Base-by-base conservation (phyloP, 2,329 filamentous ascomycete genomes). In the Furcasterigmium sp. region DNA sequence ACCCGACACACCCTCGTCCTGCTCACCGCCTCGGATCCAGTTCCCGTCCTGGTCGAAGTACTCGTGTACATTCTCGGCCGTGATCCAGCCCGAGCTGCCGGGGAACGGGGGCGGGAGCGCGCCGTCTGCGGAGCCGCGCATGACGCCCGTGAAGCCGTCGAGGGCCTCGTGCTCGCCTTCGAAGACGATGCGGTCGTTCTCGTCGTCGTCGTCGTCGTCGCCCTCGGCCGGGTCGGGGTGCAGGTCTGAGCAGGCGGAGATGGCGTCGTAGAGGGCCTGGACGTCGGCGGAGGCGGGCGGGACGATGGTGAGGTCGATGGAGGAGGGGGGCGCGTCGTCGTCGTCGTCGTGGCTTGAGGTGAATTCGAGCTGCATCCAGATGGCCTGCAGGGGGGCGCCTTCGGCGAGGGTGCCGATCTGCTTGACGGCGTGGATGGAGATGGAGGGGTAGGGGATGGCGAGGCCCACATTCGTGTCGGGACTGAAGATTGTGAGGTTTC, bases 21-120 rank as follows among this genome's bases (percentile, higher is more conserved):
- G 64, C 3, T 58, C 66, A 7, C 48, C 55, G 26, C 46, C 57
- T 1, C 69, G 77, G 50, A 86, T 84, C 78, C 85, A 91, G 57
- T 91, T 90, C 3, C 88, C 88, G 8, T 90, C 76, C 48, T 77
- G 82, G 54, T 93, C 87, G 62, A 93, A 87, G 57, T 82, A 95
- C 53, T 95, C 79, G 50, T 85, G 73, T 60, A 95, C 83, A 55
- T 96, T 97, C 44, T 95, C 91, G 8, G 87, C 86, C 14, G 91
- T 97, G 57, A 97, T 90, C 87, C 87, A 91, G 0, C 86, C 86
- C 0, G 78, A 79, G 39, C 85, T 87, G 2, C 86, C 85, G 0
- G 86, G 84, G 61, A 86, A 78, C 0, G 82, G 77, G 2, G 80
- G 80, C n/a, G 81, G 81, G 19, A 84, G 56, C 2, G 72, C 75